Evolutionary conservation across 2,329 filamentous ascomycete species (phyloP).

Genomic region (Aureobasidium zeae): DNA sequence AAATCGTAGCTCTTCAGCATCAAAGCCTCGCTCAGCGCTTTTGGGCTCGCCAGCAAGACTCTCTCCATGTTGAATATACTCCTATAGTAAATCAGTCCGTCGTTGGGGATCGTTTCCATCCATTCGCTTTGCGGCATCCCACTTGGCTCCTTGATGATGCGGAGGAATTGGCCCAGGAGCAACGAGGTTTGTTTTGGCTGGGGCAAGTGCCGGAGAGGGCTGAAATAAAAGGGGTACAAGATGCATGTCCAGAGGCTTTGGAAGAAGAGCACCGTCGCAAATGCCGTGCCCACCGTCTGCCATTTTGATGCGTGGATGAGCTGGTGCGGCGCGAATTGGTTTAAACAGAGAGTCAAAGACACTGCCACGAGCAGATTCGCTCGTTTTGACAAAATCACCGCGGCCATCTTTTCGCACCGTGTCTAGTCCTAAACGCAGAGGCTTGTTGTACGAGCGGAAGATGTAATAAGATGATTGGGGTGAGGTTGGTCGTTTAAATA

Average conservation of each 20-base stretch:
- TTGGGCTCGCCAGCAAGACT: slow-evolving; percentile 32
- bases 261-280: background rate
- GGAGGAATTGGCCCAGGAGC: slow-evolving; percentile 31
- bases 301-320: slow-evolving; percentile 4
- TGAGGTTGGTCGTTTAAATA: no score
- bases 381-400: slow-evolving; percentile 1
- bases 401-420: background rate
- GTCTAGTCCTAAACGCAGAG: no score
- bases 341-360: background rate
- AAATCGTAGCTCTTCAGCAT: slow-evolving; percentile 47
- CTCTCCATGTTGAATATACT: slow-evolving; percentile 32
- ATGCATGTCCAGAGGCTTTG: background rate
- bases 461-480: no score
- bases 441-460: no score
- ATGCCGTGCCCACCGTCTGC: background rate
- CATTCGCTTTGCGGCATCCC: slow-evolving; percentile 19
- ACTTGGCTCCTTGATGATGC: slow-evolving; percentile 28
- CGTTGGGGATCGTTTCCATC: slow-evolving; percentile 11
- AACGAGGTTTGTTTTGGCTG: slow-evolving; percentile 22
- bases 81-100: slow-evolving; percentile 32
- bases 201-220: slow-evolving; percentile 33
- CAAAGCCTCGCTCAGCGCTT: slow-evolving; percentile 42
- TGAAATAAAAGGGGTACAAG: slow-evolving; percentile 32
- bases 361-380: slow-evolving; percentile 1
- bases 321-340: background rate